Base-by-base conservation (phyloP, 1,139 yeast genomes). In the Geotrichum australiense region DNA sequence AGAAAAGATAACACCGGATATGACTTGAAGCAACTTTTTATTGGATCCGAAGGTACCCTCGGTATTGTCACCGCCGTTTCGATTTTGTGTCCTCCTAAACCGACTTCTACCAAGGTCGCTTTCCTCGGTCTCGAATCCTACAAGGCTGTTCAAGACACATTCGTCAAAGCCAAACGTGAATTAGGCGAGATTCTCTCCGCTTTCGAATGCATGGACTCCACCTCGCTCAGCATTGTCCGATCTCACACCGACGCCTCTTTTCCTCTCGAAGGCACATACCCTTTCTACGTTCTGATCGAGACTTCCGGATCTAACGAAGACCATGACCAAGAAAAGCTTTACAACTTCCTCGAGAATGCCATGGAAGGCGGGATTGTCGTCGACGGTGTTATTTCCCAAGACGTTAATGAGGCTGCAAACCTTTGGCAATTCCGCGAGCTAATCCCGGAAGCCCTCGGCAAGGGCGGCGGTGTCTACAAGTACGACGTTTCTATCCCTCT, bases 371-470 rank as follows among this genome's bases (percentile, higher is more conserved):
- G 82, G 34, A 64, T 79, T 37, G 93, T 91, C 25, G 71, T 73
- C 18, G 97, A 91, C 60, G 98, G 98, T 53, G 91, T 86, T 37
- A 84, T 91, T 50, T 96, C 98, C 3, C 96, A 87, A 64, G 97
- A 87, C 62, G 95, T 40, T 63, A 71, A 93, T 2, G 97, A 91
- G 63, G 68, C 83, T 49, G 71, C 71, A 49, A 78, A 78, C 47
- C 72, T 91, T 54, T 91, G 98, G 98, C 68, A 78, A 25, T 89
- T 97, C 96, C 78, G 98, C 67, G 98, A 91, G 64, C 73, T 80
- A 50, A 76, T 89, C 52, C 87, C 96, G 25, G 98, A 91, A 66
- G 89, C 96, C 8, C 73, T 85, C 15, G 81, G 87, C 37, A 71
- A 76, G 47, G 78, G 72, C 27, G 97, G 97, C 41, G 98, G 97